Base-by-base conservation (phyloP, 1,284 basidiomycete genomes). In the Ustilago trichophora region DNA sequence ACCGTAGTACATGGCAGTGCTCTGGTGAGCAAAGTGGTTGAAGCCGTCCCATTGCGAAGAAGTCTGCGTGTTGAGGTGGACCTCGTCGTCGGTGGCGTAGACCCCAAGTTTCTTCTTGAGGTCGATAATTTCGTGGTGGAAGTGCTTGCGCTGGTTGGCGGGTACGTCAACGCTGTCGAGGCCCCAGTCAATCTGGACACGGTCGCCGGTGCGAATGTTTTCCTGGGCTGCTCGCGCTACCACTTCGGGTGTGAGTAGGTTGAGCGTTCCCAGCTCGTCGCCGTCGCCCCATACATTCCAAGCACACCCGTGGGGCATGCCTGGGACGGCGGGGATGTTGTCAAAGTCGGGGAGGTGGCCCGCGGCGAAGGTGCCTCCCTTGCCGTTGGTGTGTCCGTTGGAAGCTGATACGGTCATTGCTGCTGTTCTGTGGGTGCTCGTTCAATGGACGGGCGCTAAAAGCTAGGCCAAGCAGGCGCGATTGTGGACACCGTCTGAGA, bases 11-110 rank as follows among this genome's bases (percentile, higher is more conserved):
- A 51, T 35, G 18, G 35, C 46, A 1, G 54, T 54, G 1, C 36
- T 32, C 19, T 68, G 65, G n/a, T 58, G 54, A 6, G 65, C 65
- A 42, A 68, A 62, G 31, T 68, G 59, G 21, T 63, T 68, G 54
- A 68, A 68, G 0, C 65, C 65, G 15, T 68, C 65, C 65, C 65
- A 68, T 19, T 68, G 65, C 8, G 59, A 68, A 4, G 54, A 63
- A 15, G 65, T 63, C 19, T 68, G 65, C 8, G 65, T 68, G 65
- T 68, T 68, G 53, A 68, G 51, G 16, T 62, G 49, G 22, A 68
- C 35, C 42, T 68, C 65, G 45, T 68, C 58, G 29, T 67, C 64
- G 10, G 64, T 67, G 6, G 64, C 64, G 41, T 67, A 67, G 35
- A 67, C 64, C 33, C 57, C 57, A 19, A 67, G 45, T 15, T 40